Base-by-base conservation (phyloP, 345 rosid genomes). In the Linum usitatissimum region DNA sequence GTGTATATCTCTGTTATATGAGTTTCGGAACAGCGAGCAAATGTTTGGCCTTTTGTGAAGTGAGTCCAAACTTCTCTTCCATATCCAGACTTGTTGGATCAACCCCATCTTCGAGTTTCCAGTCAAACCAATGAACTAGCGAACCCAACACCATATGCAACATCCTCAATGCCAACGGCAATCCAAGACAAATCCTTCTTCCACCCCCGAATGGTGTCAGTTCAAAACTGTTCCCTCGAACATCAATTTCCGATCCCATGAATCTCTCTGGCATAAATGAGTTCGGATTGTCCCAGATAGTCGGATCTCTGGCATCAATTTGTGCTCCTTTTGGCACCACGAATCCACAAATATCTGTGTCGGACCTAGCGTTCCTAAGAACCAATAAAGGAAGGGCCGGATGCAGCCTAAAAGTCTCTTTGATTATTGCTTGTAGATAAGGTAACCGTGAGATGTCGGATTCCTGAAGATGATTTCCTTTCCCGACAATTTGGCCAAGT, bases 341-440 rank as follows among this genome's bases (percentile, higher is more conserved):
- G 36, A 64, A 77, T 12, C 80, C 77, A 9, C 62, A 38, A 2
- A 81, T 53, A 14, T 77, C 59, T 0, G 66, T 74, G 0, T 78
- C 69, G 1, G 30, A 23, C 30, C 66, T 68, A 4, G 84, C 77
- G 70, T 65, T 71, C 8, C 77, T 71, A 4, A 84, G 83, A 10
- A 77, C 61, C 7, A 82, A 30, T 0, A 83, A 18, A 0, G 86
- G 86, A 20, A 0, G 61, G 0, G 73, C 18, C 2, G 85, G 79
- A 62, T 78, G 88, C 75, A 86, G 3, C 23, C 88, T 69, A 3
- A 85, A 65, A 28, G 84, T 82, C 66, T 82, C 90, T 66, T 78
- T 80, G 1, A 80, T 36, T 2, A 76, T 59, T 14, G 87, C 84
- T 68, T 77, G 74, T 28, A 85, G 58, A 54, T 80, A 85, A 6